Conservation (phyloP, 75 land plant genomes). For the Sequoiadendron giganteum region DNA sequence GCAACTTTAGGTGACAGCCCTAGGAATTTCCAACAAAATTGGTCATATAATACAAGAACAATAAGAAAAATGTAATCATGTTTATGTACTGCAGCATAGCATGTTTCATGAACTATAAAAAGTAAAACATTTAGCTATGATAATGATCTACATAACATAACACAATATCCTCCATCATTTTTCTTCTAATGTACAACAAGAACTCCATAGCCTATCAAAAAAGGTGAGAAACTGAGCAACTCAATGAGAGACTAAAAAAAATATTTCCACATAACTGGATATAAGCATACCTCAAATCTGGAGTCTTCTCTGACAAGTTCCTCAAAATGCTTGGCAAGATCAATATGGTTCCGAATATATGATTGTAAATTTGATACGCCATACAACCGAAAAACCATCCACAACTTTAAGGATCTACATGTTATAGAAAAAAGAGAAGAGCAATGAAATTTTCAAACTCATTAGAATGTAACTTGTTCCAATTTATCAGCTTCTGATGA, state of each 20-base stretch:
- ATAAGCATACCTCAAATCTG: constrained; percentile 66
- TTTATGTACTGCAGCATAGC: not conserved
- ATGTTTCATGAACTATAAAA: not conserved
- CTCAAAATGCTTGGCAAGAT: constrained; percentile 75
- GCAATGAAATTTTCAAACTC: not conserved
- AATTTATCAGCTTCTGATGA: not conserved
- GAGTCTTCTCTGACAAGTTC: constrained; percentile 51
- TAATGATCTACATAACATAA: not conserved
- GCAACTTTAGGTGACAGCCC: not conserved
- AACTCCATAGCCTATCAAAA: not conserved
- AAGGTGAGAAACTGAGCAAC: not conserved
- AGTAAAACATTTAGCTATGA: not conserved
- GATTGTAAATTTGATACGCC: constrained; percentile 66
- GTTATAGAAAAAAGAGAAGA: not conserved
- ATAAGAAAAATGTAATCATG: not conserved
- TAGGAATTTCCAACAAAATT: not conserved
- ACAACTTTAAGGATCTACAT: constrained; percentile 72
- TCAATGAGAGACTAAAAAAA: constrained; percentile 5
- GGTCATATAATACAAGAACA: not conserved
- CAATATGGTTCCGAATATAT: constrained; percentile 70
- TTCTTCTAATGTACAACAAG: not conserved
- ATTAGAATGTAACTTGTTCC: not conserved
- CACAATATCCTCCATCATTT: not conserved
- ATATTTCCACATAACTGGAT: not conserved
- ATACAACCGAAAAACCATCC: constrained; percentile 85